Conservation (phyloP, 1,139 yeast genomes). For the Magnusiomyces ingens region DNA sequence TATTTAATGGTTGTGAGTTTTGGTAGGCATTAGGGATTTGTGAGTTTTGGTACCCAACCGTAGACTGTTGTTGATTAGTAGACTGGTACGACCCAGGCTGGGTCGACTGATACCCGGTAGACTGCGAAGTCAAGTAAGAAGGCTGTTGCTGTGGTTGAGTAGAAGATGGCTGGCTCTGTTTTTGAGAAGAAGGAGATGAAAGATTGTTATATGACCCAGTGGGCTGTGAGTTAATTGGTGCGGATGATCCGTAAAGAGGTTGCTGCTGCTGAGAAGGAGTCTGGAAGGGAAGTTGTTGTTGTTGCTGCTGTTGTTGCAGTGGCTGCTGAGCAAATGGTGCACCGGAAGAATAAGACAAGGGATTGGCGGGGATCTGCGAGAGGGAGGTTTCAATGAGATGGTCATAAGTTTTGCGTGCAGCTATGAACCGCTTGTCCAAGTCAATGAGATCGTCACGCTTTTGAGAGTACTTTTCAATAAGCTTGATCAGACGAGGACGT, state of each 20-base stretch:
- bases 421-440: conserved; percentile 61
- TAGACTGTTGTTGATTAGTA: not conserved
- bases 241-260: not conserved
- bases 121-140: conserved; percentile 10
- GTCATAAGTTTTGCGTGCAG: conserved; percentile 64
- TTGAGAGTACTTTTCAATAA: conserved; percentile 67
- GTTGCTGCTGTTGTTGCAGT: not conserved
- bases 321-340: not conserved
- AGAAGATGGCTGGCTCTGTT: conserved; percentile 3
- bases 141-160: conserved; percentile 6
- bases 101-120: conserved; percentile 3
- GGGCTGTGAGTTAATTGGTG: not conserved
- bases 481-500: conserved; percentile 63
- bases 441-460: conserved; percentile 68
- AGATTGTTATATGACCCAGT: conserved; percentile 9
- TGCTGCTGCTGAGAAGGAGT: conserved; percentile 1
- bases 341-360: conserved; percentile 1
- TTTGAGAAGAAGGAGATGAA: not conserved
- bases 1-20: no score
- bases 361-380: conserved; percentile 22
- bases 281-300: not conserved
- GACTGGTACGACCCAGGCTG: not conserved
- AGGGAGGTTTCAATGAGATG: conserved; percentile 50
- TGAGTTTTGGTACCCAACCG: not conserved
- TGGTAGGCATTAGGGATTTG: no score